Base-by-base conservation (phyloP, 2,329 filamentous ascomycete genomes). In the Sarocladium oryzae region DNA sequence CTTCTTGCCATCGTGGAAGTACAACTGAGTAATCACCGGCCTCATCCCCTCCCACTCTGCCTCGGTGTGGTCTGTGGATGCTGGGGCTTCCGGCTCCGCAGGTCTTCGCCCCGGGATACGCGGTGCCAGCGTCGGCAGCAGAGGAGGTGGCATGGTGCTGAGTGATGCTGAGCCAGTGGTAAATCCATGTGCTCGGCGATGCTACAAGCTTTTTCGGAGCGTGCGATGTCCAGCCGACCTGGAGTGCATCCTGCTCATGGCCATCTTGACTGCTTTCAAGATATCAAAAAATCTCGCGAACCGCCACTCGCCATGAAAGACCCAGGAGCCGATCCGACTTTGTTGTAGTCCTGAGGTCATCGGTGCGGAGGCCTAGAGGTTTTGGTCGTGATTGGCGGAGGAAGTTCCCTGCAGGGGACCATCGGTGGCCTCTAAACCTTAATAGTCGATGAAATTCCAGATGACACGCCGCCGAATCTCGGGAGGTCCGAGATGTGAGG, bases 1-100 rank as follows among this genome's bases (percentile, higher is more conserved):
- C 55, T 66, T 69, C 43, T 64, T 64, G 50, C 64, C 64, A 28
- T 69, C 66, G 36, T 52, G 51, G 24, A 69, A 66, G 49, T 69
- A 69, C 6, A 69, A 54, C 33, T 56, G 60, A 51, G 60, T 60
- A 50, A 69, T 67, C 50, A 63, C 55, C n/a, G 57, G 57, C 49
- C 58, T 61, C 54, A 62, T 62, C 10, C 57, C 56, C 53, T 63
- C 60, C 66, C 66, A 69, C 51, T 69, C 66, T 16, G 59, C 56
- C 49, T 67, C 66, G 4, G 60, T 61, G 43, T 69, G 66, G 52
- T 69, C 66, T 52, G 66, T 68, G 37, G 61, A 57, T 50, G 59
- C 58, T 21, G 57, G 56, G 54, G 53, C 58, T 32, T 64, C 62
- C 11, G 33, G 40, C 20, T 54, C 50, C 28, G 52, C 52, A 18